Conservation (phyloP, 148 eudicot species). For the Rhododendron vialii region DNA sequence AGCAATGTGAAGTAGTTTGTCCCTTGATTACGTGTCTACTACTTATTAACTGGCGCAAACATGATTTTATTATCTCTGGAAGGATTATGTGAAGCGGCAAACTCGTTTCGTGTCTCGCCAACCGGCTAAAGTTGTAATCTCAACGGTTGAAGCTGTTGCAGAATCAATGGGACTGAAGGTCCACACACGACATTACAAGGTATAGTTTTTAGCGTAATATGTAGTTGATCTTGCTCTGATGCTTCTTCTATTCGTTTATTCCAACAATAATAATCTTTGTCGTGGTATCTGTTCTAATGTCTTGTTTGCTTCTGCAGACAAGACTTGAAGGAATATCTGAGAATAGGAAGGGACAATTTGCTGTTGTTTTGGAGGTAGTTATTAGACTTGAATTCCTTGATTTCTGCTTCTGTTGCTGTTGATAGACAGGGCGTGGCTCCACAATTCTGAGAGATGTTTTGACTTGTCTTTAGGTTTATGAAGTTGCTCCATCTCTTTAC, state of each 20-base stretch:
- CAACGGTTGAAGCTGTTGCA: conserved; percentile 68
- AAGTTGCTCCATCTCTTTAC: conserved; percentile 94
- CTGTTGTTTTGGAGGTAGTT: conserved; percentile 56
- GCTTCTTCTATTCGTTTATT: background rate
- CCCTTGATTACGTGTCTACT: background rate
- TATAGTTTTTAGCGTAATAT: conserved; percentile 7
- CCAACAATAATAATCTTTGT: background rate
- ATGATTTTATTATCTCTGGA: background rate
- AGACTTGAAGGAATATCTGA: conserved; percentile 89
- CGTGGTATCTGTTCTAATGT: background rate
- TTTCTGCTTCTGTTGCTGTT: background rate
- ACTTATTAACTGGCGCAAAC: background rate
- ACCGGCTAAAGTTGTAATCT: conserved; percentile 66
- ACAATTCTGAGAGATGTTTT: background rate
- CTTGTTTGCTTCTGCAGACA: conserved; percentile 39
- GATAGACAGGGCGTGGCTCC: background rate
- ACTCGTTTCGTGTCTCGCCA: conserved; percentile 93
- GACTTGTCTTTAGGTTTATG: conserved; percentile 49
- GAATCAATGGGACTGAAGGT: conserved; percentile 83
- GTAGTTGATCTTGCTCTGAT: background rate
- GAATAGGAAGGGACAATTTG: conserved; percentile 60
- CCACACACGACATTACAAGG: conserved; percentile 77
- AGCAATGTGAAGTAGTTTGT: background rate
- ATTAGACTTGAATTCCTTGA: conserved; percentile 5
- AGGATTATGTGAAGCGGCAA: conserved; percentile 92